Evolutionary conservation across 23 red algal genomes (phyloP).

Genomic region (Gracilaria caudata): DNA sequence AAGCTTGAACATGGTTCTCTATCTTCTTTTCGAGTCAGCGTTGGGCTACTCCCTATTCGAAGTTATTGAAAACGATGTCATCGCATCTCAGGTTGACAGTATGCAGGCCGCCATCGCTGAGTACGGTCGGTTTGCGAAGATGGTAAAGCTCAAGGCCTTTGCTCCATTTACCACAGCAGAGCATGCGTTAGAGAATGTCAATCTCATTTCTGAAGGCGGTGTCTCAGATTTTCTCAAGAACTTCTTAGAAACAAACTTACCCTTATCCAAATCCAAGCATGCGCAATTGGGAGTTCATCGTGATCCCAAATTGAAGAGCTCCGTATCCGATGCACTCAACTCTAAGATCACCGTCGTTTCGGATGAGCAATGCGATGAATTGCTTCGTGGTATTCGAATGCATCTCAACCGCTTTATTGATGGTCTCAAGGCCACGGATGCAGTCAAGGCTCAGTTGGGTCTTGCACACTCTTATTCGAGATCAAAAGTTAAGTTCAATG

Average conservation of each 20-base stretch:
- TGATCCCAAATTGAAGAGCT: constrained; percentile 77
- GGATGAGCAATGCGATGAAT: constrained; percentile 79
- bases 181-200: constrained; percentile 88
- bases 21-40: constrained; percentile 89
- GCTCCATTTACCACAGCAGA: constrained; percentile 91
- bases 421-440: constrained; percentile 76
- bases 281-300: constrained; percentile 79
- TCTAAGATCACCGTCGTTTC: constrained; percentile 46
- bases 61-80: constrained; percentile 76
- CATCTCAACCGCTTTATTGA: constrained; percentile 86
- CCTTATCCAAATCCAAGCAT: constrained; percentile 68
- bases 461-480: constrained; percentile 96
- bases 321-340: constrained; percentile 76
- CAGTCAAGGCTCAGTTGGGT: constrained; percentile 90
- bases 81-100: constrained; percentile 73
- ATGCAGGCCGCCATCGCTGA: constrained; percentile 79
- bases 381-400: constrained; percentile 85
- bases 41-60: constrained; percentile 86
- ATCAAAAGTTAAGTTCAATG: constrained; percentile 95
- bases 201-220: constrained; percentile 80
- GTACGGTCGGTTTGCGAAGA: constrained; percentile 80
- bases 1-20: constrained; percentile 37
- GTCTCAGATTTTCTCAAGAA: constrained; percentile 76
- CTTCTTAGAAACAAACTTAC: constrained; percentile 84
- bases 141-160: constrained; percentile 91